Base-by-base conservation (phyloP, 2,329 filamentous ascomycete genomes). In the Juglanconis oblonga region DNA sequence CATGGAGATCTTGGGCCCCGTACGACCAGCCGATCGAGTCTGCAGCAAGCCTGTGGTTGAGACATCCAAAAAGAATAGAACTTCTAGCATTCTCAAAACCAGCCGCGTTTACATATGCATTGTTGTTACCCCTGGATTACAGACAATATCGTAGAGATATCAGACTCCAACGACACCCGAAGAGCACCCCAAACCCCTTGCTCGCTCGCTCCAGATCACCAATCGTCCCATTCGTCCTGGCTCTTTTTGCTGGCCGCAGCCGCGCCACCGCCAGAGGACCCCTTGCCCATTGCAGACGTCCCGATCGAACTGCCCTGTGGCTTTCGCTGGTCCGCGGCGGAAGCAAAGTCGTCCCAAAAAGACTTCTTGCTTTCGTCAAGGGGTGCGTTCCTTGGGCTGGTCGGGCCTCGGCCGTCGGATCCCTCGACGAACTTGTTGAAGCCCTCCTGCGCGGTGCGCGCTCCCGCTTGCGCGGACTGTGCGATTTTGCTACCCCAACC, bases 271-370 rank as follows among this genome's bases (percentile, higher is more conserved):
- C 66, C 60, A 59, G 72, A 76, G 55, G 71, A 74, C 44, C 81
- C 79, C 74, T 81, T 84, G 38, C 81, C 81, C 81, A 86, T 85
- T 24, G 83, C 83, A 60, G 81, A 78, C 24, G 84, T 87, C 36
- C 84, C 84, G 62, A 87, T 83, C 2, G 83, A 77, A 67, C 77
- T 83, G 59, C 76, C 74, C 48, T 70, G 71, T 31, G 63, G 61
- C 63, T 69, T 70, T 61, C 76, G 74, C 68, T 84, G 79, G 75
- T 88, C 83, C 0, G 86, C 88, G 32, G 88, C 74, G 33, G 83
- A 85, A 0, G 92, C 88, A 74, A 98, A 97, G 67, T 89, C 89
- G 72, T 97, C 93, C 93, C 93, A 97, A 75, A 97, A 97, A 66
- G 90, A 89, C 71, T 89, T 89, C 74, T 88, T 90, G 83, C 73